Conservation (phyloP, 768 basidiomycete species). For the Cubamyces lactineus region DNA sequence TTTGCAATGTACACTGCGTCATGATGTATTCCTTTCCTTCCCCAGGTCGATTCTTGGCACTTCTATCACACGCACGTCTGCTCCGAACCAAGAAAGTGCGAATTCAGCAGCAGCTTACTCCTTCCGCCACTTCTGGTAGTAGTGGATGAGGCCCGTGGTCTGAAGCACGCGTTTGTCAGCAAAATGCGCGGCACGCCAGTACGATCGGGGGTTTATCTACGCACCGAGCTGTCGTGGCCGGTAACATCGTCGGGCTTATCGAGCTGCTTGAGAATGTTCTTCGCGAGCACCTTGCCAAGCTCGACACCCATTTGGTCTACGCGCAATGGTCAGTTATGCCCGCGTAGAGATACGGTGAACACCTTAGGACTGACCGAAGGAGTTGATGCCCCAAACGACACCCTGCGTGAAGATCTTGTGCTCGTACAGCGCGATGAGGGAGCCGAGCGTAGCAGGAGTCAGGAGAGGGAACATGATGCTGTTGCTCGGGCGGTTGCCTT, state of each 20-base stretch:
- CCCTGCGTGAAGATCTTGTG: conserved; percentile 99
- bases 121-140: conserved; percentile 89
- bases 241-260: conserved; percentile 75
- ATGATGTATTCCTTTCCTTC: conserved; percentile 1
- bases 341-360: background rate
- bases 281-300: conserved; percentile 95
- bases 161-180: conserved; percentile 35
- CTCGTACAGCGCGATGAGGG: conserved; percentile 90
- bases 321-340: background rate
- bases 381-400: conserved; percentile 98
- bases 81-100: background rate
- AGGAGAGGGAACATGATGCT: conserved; percentile 93
- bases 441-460: conserved; percentile 87
- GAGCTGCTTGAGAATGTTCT: conserved; percentile 91
- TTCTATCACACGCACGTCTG: too few species aligned
- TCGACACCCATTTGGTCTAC: conserved; percentile 99
- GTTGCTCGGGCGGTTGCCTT: conserved; percentile 96
- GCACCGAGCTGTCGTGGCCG: conserved; percentile 86
- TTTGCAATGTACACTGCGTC: conserved; percentile 24
- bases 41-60: background rate
- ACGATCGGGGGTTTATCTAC: conserved; percentile 14
- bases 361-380: conserved; percentile 68
- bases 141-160: conserved; percentile 97
- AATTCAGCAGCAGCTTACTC: conserved; percentile 38
- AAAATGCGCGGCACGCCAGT: conserved; percentile 5